Evolutionary conservation across 805 yeast species (phyloP).

Genomic region (Starmerella cellae): DNA sequence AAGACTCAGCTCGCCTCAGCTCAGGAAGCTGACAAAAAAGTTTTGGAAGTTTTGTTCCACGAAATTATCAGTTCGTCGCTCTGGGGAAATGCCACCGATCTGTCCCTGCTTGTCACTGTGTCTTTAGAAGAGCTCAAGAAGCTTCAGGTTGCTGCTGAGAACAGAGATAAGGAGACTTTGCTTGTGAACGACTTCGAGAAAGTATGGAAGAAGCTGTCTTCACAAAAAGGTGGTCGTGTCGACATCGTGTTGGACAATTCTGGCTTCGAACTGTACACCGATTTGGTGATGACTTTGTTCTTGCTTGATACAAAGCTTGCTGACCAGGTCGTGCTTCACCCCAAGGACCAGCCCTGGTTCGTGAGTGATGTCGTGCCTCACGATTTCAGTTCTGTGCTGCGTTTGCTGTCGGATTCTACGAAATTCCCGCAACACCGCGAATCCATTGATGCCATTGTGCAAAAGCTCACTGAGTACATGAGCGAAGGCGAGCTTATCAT

Average conservation of each 20-base stretch:
- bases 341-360: slow-evolving; percentile 91
- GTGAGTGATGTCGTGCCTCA: slow-evolving; percentile 87
- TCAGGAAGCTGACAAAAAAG: slow-evolving; percentile 24
- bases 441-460: slow-evolving; percentile 39
- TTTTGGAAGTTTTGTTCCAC: slow-evolving; percentile 46
- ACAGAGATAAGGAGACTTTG: slow-evolving; percentile 68
- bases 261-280: slow-evolving; percentile 92
- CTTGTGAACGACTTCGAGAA: slow-evolving; percentile 56
- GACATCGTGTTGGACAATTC: slow-evolving; percentile 86
- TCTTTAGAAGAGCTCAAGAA: slow-evolving; percentile 72
- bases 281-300: slow-evolving; percentile 51
- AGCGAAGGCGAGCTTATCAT: slow-evolving; percentile 37
- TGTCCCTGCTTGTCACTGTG: slow-evolving; percentile 67
- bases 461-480: slow-evolving; percentile 34
- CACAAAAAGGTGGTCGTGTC: slow-evolving; percentile 35
- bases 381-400: slow-evolving; percentile 51
- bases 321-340: slow-evolving; percentile 58
- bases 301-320: slow-evolving; percentile 59
- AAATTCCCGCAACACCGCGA: slow-evolving; percentile 38
- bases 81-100: slow-evolving; percentile 98
- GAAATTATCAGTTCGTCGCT: slow-evolving; percentile 80
- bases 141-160: slow-evolving; percentile 71
- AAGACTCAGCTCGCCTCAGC: slow-evolving; percentile 19
- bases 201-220: slow-evolving; percentile 42
- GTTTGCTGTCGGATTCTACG: slow-evolving; percentile 39